Conservation (phyloP, 2,329 filamentous ascomycete species). For the Alternaria sp. region DNA sequence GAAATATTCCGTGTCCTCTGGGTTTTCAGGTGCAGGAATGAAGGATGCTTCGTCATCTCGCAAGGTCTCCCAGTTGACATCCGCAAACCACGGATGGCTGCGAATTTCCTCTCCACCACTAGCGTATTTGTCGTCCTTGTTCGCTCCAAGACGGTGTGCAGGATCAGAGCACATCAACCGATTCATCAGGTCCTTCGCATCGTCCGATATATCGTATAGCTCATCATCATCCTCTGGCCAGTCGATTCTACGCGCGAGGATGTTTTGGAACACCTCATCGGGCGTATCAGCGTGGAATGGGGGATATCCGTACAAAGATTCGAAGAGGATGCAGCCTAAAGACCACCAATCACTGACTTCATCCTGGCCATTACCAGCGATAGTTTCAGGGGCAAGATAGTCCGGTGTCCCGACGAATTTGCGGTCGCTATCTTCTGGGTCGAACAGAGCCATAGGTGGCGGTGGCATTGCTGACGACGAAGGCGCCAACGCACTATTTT, state of each 20-base stretch:
- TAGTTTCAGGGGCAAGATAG: slow-evolving; percentile 95
- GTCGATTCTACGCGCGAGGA: slow-evolving; percentile 83
- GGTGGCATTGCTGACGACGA: slow-evolving; percentile 80
- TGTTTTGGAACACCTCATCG: slow-evolving; percentile 96
- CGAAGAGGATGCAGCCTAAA: slow-evolving; percentile 96
- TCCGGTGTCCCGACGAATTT: slow-evolving; percentile 97
- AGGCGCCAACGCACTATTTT: slow-evolving; percentile 62
- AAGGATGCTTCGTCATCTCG: slow-evolving; percentile 97
- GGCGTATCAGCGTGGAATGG: slow-evolving; percentile 91
- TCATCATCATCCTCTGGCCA: slow-evolving; percentile 89
- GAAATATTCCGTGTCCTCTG: slow-evolving; percentile 98
- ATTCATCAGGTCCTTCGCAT: slow-evolving; percentile 95
- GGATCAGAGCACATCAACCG: slow-evolving; percentile 87
- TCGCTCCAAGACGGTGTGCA: slow-evolving; percentile 80
- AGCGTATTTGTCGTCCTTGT: slow-evolving; percentile 79
- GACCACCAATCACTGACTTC: slow-evolving; percentile 99
- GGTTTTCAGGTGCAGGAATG: slow-evolving; percentile 88
- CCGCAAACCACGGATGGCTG: slow-evolving; percentile 85
- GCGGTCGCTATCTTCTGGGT: slow-evolving; percentile 90
- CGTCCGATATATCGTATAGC: slow-evolving; percentile 74
- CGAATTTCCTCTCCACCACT: slow-evolving; percentile 92
- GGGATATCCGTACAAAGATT: slow-evolving; percentile 90
- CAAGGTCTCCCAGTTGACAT: slow-evolving; percentile 86
- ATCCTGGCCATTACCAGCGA: slow-evolving; percentile 92
- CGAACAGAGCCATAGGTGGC: slow-evolving; percentile 90